These are phyloP conservation scores for Lachancea nothofagi DNA, from an alignment of 805 yeast genomes.

Conservation along the genomic window DNA sequence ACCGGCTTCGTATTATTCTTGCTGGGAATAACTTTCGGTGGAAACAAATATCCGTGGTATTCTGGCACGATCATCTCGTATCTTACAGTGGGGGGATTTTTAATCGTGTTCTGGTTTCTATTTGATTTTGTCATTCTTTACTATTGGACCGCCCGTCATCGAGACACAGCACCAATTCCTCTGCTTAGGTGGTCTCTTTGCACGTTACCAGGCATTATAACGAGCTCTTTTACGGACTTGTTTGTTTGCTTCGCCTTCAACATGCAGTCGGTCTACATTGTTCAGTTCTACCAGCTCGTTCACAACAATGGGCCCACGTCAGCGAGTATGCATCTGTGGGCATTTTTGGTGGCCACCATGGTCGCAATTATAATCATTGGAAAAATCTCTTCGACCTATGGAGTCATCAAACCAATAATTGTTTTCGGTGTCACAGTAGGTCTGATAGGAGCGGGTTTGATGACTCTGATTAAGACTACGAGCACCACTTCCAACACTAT, in stretches of 20 bases:
- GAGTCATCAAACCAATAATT: conserved; percentile 34
- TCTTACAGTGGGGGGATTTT: conserved; percentile 39
- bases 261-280: conserved; percentile 21
- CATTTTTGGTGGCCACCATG: conserved; percentile 21
- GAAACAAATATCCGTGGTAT: conserved; percentile 52
- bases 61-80: conserved; percentile 38
- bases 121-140: conserved; percentile 36
- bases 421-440: conserved; percentile 31
- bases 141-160: conserved; percentile 2
- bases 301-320: conserved; percentile 22
- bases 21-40: conserved; percentile 40
- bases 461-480: conserved; percentile 30
- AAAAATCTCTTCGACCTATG: conserved; percentile 30
- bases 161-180: conserved; percentile 1
- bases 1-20: conserved; percentile 22
- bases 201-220: conserved; percentile 12
- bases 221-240: conserved; percentile 18
- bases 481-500: conserved; percentile 29
- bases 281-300: conserved; percentile 27
- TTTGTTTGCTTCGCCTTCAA: conserved; percentile 19
- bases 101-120: conserved; percentile 40
- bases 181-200: conserved; percentile 3
- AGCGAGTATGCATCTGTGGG: conserved; percentile 23
- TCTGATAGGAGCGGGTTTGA: conserved; percentile 33
- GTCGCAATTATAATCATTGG: conserved; percentile 27